Evolutionary conservation across 1,284 basidiomycete genomes (phyloP), one percentile per base, ranked within the genome.

Genomic region (Tilletia indica): DNA sequence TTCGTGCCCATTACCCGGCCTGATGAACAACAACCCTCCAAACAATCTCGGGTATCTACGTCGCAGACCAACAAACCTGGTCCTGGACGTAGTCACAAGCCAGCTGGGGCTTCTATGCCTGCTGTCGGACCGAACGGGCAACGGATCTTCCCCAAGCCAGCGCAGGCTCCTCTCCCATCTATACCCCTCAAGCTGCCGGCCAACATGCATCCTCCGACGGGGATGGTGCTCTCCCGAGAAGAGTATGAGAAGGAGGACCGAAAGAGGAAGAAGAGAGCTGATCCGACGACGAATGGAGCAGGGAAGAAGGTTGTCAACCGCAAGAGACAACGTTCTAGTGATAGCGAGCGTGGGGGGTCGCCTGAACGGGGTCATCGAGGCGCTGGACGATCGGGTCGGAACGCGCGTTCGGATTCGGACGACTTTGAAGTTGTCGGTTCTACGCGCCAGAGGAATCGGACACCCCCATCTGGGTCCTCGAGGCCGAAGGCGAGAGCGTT

Each of bases 151-250:
- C 61, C 61, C 8, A 42, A 38, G 38, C 38, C 61, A 39, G 12
- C 38, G 6, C 14, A 19, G 14, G 61, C 61, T 9, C 61, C 61
- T 64, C 36, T 64, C 14, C 61, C 61, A 39, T 4, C 16, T 21
- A n/a, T 64, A 9, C 31, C 34, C 34, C 31, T 64, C 14, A 64
- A 64, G 61, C 56, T 64, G 61, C 51, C 51, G 16, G 61, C 36
- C 16, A 64, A 64, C 36, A 64, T 64, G 61, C 61, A 34, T 16
- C 34, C 61, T 16, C 61, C 61, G 36, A 64, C 61, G 38, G 61
- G 61, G 19, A 5, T 5, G 34, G 36, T 64, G 3, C 61, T 64
- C 2, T n/a, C 34, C 61, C 9, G 36, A 16, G 16, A 36, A 36
- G 61, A 36, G 6, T 64, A 64, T 16, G 61, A 11, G 36, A 64